Percentiles rank a stretch among this genome's conserved stretches.
Evolutionary conservation across 441 rosid species (phyloP).

Genomic region (Eutrema salsugineum): DNA sequence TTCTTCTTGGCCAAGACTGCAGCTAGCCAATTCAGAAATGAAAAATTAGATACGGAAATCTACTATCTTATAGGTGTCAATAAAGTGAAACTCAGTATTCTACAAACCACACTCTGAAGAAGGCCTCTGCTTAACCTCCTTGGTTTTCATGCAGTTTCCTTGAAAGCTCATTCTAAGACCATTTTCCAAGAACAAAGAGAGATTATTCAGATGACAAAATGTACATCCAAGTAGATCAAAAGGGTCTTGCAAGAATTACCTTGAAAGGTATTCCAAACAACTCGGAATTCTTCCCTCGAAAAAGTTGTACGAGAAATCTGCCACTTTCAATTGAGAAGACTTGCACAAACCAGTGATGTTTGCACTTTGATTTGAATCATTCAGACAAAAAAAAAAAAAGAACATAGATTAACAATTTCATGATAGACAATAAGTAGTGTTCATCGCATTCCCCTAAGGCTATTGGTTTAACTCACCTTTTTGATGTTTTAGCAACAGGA

Average conservation of each 20-base stretch:
- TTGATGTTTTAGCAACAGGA: conserved; percentile 41
- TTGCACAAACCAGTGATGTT: conserved; percentile 64
- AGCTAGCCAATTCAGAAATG: not conserved
- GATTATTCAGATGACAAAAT: not conserved
- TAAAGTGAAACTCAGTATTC: not conserved
- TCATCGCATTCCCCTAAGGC: not conserved
- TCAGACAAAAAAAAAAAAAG: not conserved
- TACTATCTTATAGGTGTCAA: not conserved
- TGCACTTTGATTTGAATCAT: conserved; percentile 43
- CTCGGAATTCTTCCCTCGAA: conserved; percentile 74
- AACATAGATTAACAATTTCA: not conserved
- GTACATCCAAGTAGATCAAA: not conserved
- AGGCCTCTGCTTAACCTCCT: conserved; percentile 65
- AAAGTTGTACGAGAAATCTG: conserved; percentile 82
- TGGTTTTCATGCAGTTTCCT: conserved; percentile 79
- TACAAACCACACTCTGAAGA: conserved; percentile 58
- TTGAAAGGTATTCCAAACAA: conserved; percentile 71
- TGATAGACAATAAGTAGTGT: not conserved
- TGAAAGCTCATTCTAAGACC: conserved; percentile 71
- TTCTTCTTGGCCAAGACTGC: conserved; percentile 33
- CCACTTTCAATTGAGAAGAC: conserved; percentile 57
- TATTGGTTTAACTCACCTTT: conserved; percentile 36
- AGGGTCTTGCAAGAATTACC: conserved; percentile 32
- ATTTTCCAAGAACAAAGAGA: not conserved
- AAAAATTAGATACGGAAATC: not conserved